These are phyloP conservation scores for Alternaria alternata DNA, from an alignment of 2,329 filamentous ascomycete genomes.

Conservation along the genomic window DNA sequence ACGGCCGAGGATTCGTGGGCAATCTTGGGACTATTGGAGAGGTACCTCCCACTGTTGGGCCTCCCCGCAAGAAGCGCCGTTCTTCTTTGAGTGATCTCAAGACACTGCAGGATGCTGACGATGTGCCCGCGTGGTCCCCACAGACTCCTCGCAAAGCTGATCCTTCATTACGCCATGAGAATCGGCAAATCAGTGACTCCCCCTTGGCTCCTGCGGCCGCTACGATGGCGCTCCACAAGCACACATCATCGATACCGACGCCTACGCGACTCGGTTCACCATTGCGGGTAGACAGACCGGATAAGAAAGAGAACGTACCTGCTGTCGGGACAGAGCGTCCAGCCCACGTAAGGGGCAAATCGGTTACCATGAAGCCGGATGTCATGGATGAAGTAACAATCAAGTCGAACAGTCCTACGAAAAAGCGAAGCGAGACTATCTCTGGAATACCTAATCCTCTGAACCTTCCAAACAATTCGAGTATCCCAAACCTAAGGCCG, in stretches of 20 bases:
- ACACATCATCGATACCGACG: constrained; percentile 50
- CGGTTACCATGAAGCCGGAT: constrained; percentile 27
- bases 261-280: constrained; percentile 55
- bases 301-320: constrained; percentile 50
- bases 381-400: constrained; percentile 48
- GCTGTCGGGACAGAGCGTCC: constrained; percentile 35
- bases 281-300: constrained; percentile 54
- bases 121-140: constrained; percentile 49
- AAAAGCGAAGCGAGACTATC: constrained; percentile 55
- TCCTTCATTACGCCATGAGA: constrained; percentile 28
- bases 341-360: constrained; percentile 34
- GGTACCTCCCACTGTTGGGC: constrained; percentile 50
- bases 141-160: constrained; percentile 47
- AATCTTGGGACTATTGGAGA: constrained; percentile 61
- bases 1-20: constrained; percentile 37
- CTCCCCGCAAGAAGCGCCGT: constrained; percentile 75
- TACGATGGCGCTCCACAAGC: constrained; percentile 46
- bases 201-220: constrained; percentile 41
- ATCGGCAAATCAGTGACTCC: constrained; percentile 38
- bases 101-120: constrained; percentile 67
- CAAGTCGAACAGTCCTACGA: constrained; percentile 51
- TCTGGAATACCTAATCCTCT: constrained; percentile 59
- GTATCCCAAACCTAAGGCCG: constrained; percentile 60
- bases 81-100: constrained; percentile 91
- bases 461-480: constrained; percentile 32